These are phyloP conservation scores for cucumber (Cucumis sativus) DNA, from an alignment of 306 rosid genomes.

Conservation along the genomic window Cucumber_9930_V3 NC_026659.2:30313501-30314000, in stretches of 20 bases:
- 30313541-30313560: no score
- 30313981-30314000: constrained; percentile 12
- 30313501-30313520: not conserved
- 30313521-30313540: not conserved
- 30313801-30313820: constrained; percentile 91
- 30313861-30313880: constrained; percentile 71
- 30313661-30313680: not conserved
- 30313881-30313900: constrained; percentile 99
- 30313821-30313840: constrained; percentile 69
- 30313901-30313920: constrained; percentile 99
- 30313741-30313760: constrained; percentile 91
- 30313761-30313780: constrained; percentile 97
- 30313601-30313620: not conserved
- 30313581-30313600: no score
- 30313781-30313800: constrained; percentile 93
- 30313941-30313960: constrained; percentile 25
- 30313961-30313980: constrained; percentile 36
- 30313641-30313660: constrained; percentile 9
- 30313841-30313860: constrained; percentile 54
- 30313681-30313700: constrained; percentile 1
- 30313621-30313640: constrained; percentile 17
- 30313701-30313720: constrained; percentile 99
- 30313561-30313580: not conserved
- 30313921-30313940: constrained; percentile 86
- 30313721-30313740: constrained; percentile 95